phyloP scores from a whole-genome alignment of 768 basidiomycete genomes.

The Coprinopsis sp. region DNA sequence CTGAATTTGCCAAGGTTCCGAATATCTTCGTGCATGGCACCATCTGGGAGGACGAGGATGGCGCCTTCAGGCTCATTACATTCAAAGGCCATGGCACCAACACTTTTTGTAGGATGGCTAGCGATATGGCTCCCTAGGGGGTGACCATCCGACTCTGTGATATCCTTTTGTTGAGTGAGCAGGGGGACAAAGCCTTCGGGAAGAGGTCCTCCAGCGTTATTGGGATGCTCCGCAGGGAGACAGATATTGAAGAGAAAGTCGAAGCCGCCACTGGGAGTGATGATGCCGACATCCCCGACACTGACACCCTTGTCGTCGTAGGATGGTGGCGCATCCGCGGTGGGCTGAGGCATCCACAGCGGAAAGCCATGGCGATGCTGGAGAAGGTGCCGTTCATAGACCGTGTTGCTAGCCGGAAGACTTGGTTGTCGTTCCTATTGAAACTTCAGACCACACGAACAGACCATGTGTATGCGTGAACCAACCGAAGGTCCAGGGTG shows the following conservation, averaged over 20 bases:
- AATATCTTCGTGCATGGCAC: conserved; percentile 22
- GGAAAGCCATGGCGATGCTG: conserved; percentile 28
- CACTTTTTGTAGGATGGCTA: conserved; percentile 6
- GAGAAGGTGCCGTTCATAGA: conserved; percentile 19
- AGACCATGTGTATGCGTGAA: no score
- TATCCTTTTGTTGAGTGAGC: conserved; percentile 9
- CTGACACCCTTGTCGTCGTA: conserved; percentile 25
- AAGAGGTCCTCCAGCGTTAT: conserved; percentile 24
- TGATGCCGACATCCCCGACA: conserved; percentile 37
- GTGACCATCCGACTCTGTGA: conserved; percentile 10
- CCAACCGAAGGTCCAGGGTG: no score
- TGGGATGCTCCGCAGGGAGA: conserved; percentile 23
- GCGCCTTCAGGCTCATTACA: conserved; percentile 23
- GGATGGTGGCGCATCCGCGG: conserved; percentile 17
- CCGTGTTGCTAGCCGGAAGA: conserved; percentile 7
- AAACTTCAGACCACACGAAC: no score
- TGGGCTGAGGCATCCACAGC: conserved; percentile 31
- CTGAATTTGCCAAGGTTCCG: conserved; percentile 21
- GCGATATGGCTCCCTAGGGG: conserved; percentile 13
- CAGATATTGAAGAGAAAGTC: conserved; percentile 36
- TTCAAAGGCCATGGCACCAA: conserved; percentile 12
- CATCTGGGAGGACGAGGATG: conserved; percentile 30
- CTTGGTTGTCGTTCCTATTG: not conserved
- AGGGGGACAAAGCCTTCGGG: conserved; percentile 27
- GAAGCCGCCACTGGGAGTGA: conserved; percentile 31